A percentile compares a stretch with the other conserved stretches of the same genome.
phyloP scores from a whole-genome alignment of 108 stramenopile genomes.

The Fragilaria radians region DNA sequence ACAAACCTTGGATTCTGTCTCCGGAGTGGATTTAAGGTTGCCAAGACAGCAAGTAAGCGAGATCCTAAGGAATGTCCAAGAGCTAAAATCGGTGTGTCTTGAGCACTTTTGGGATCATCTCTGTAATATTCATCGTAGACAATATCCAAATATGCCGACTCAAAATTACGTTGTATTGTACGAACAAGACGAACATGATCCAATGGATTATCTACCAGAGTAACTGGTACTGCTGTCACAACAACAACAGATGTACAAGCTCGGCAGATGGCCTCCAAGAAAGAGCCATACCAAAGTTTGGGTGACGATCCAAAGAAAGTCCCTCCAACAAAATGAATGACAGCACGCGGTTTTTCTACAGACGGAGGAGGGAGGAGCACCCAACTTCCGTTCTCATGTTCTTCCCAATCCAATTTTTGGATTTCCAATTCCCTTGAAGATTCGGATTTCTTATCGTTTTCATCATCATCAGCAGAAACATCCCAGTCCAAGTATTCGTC shows the following conservation, averaged over 20 bases:
- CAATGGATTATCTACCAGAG: slow-evolving; percentile 54
- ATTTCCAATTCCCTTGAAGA: slow-evolving; percentile 5
- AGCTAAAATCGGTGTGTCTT: slow-evolving; percentile 51
- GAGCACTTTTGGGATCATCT: slow-evolving; percentile 26
- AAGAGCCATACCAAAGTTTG: slow-evolving; percentile 48
- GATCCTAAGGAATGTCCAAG: slow-evolving; percentile 76
- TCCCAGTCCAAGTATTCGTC: slow-evolving; percentile 10
- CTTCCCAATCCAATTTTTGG: slow-evolving; percentile 37
- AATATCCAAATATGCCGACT: slow-evolving; percentile 53
- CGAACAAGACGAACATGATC: slow-evolving; percentile 51
- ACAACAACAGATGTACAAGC: slow-evolving; percentile 58
- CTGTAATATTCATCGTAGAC: slow-evolving; percentile 74
- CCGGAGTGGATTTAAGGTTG: slow-evolving; percentile 22
- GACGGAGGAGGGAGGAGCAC: slow-evolving; percentile 62
- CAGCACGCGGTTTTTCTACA: slow-evolving; percentile 38
- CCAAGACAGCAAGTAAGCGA: slow-evolving; percentile 57
- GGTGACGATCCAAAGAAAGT: slow-evolving; percentile 75
- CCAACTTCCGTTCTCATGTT: slow-evolving; percentile 37
- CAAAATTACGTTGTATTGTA: slow-evolving; percentile 41
- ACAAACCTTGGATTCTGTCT: too few species aligned
- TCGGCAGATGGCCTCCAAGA: slow-evolving; percentile 51
- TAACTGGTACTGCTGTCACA: slow-evolving; percentile 65
- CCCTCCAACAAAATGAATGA: slow-evolving; percentile 81
- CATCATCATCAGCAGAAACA: slow-evolving; percentile 1
- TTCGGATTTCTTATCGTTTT: too few species aligned